Evolutionary conservation across 176 grass and related monocot species (phyloP).

Genomic region (Triticum monococcum): DNA sequence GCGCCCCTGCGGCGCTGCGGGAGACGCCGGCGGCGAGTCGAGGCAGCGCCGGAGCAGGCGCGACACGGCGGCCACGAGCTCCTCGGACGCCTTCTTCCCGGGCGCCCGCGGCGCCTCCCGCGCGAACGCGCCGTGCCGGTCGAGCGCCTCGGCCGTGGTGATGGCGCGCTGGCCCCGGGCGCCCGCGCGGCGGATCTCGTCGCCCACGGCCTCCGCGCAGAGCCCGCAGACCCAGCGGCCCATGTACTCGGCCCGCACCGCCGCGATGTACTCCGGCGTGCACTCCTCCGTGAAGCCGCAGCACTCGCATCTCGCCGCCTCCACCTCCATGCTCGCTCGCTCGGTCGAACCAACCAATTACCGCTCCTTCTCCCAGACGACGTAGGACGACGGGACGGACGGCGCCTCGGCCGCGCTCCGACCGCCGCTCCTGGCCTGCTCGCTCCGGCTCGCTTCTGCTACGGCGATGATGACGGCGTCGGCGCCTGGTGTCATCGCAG

Average conservation of each 20-base stretch:
- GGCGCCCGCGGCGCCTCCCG: slow-evolving; percentile 18
- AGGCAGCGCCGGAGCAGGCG: slow-evolving; percentile 65
- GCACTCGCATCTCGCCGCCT: slow-evolving; percentile 62
- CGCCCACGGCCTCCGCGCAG: slow-evolving; percentile 66
- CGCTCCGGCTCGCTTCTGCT: not conserved
- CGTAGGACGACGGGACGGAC: slow-evolving; percentile 48
- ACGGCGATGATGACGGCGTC: slow-evolving; percentile 6
- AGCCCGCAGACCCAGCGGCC: slow-evolving; percentile 82
- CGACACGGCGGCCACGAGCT: slow-evolving; percentile 64
- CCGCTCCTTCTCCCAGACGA: slow-evolving; percentile 84
- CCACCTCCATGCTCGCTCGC: slow-evolving; percentile 47
- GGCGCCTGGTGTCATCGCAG: slow-evolving; percentile 61
- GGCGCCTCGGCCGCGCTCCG: slow-evolving; percentile 35
- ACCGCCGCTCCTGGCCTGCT: not conserved
- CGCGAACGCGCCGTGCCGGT: slow-evolving; percentile 66
- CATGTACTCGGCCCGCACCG: slow-evolving; percentile 48
- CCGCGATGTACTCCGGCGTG: slow-evolving; percentile 71
- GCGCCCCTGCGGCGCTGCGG: slow-evolving; percentile 14
- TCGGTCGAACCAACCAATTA: not conserved
- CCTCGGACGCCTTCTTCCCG: slow-evolving; percentile 2
- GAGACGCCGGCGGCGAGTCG: slow-evolving; percentile 53
- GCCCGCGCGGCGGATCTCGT: slow-evolving; percentile 69
- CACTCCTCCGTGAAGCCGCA: slow-evolving; percentile 91
- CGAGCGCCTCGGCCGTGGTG: slow-evolving; percentile 72
- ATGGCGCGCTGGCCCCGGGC: not conserved